Evolutionary conservation across 495 filamentous ascomycete genomes (phyloP).

Genomic region (Thermochaetoides thermophila): DNA sequence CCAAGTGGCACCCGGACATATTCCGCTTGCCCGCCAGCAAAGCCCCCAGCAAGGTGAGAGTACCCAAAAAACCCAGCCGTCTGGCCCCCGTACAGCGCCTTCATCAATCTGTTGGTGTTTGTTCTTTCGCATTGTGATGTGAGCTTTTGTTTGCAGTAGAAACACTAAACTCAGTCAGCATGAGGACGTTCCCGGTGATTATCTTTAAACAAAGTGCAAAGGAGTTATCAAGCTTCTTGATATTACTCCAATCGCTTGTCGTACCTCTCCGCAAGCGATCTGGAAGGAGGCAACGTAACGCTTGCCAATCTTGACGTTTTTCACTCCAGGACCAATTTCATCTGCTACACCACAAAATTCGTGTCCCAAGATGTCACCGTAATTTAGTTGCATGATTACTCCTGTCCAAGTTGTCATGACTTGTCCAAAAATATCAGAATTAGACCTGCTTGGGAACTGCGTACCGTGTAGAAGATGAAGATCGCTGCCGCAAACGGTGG

Average conservation of each 20-base stretch:
- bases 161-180: slow-evolving; percentile 33
- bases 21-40: slow-evolving; percentile 81
- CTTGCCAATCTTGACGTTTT: slow-evolving; percentile 46
- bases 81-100: slow-evolving; percentile 56
- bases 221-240: too few species aligned
- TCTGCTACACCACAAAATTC: slow-evolving; percentile 81
- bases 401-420: slow-evolving; percentile 20
- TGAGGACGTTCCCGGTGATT: slow-evolving; percentile 14
- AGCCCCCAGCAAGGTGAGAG: slow-evolving; percentile 71
- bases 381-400: slow-evolving; percentile 52
- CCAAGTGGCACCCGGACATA: slow-evolving; percentile 72
- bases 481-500: slow-evolving; percentile 77
- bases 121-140: slow-evolving; percentile 69
- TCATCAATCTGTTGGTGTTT: slow-evolving; percentile 52
- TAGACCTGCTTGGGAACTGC: neutral
- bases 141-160: slow-evolving; percentile 61
- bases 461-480: slow-evolving; percentile 63
- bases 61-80: slow-evolving; percentile 67
- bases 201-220: neutral
- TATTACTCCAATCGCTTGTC: too few species aligned
- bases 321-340: slow-evolving; percentile 43
- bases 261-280: slow-evolving; percentile 52
- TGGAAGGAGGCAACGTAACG: slow-evolving; percentile 78
- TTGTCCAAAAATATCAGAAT: slow-evolving; percentile 1
- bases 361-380: slow-evolving; percentile 82